These are phyloP conservation scores for Durotheca rogersii DNA, from an alignment of 495 filamentous ascomycete genomes.

Conservation along the genomic window DNA sequence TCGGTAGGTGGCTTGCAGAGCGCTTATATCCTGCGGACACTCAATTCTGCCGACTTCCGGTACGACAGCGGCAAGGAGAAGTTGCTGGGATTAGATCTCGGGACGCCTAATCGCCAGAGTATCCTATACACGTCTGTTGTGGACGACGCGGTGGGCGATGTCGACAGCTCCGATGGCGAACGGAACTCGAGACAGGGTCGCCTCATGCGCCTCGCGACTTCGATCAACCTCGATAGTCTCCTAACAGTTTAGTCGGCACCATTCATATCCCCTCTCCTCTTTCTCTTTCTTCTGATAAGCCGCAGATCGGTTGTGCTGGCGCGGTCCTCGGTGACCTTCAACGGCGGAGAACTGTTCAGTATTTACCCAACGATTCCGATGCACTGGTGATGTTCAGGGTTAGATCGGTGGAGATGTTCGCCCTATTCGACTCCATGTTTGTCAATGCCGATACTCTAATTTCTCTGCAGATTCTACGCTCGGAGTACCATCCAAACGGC, in stretches of 20 bases:
- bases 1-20: slow-evolving; percentile 38
- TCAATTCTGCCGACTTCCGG: slow-evolving; percentile 75
- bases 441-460: slow-evolving; percentile 76
- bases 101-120: slow-evolving; percentile 46
- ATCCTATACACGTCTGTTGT: slow-evolving; percentile 58
- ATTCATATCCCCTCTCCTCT: background rate
- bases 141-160: slow-evolving; percentile 46
- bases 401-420: slow-evolving; percentile 72
- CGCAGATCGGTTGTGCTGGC: slow-evolving; percentile 71
- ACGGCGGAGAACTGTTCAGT: slow-evolving; percentile 62
- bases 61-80: slow-evolving; percentile 69
- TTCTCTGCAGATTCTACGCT: slow-evolving; percentile 83
- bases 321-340: slow-evolving; percentile 80
- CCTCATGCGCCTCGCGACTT: slow-evolving; percentile 69
- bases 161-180: slow-evolving; percentile 42
- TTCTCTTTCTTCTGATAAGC: slow-evolving; percentile 4
- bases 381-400: slow-evolving; percentile 58
- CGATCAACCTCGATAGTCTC: slow-evolving; percentile 75
- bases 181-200: slow-evolving; percentile 56
- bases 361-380: slow-evolving; percentile 55
- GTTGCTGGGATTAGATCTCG: slow-evolving; percentile 59
- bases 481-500: slow-evolving; percentile 80
- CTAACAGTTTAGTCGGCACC: slow-evolving; percentile 37
- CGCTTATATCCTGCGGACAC: slow-evolving; percentile 70
- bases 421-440: slow-evolving; percentile 76